phyloP scores from a whole-genome alignment of 108 stramenopile species.

The Nitzschia sp. region DNA sequence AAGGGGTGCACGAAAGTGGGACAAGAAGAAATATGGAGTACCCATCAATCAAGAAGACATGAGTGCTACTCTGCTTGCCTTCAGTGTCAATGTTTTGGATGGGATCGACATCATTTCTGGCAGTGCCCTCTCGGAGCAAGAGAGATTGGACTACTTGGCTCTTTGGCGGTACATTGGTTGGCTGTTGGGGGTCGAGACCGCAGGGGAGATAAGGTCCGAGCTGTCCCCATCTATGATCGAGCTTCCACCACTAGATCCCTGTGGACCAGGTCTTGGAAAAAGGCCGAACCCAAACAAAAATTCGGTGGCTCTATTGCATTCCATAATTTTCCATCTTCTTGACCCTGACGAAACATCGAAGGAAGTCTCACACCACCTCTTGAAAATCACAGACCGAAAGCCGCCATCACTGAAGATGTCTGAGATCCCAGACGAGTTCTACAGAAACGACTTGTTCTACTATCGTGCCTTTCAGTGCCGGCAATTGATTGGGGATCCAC shows the following conservation, averaged over 20 bases:
- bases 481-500: constrained; percentile 61
- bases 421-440: constrained; percentile 16
- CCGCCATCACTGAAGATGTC: constrained; percentile 3
- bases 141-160: constrained; percentile 74
- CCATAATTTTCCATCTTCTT: constrained; percentile 47
- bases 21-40: constrained; percentile 53
- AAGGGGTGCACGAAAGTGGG: constrained; percentile 42
- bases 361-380: constrained; percentile 66
- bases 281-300: constrained; percentile 45
- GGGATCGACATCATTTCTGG: constrained; percentile 74
- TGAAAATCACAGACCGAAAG: constrained; percentile 33
- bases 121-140: constrained; percentile 33
- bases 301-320: constrained; percentile 38
- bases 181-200: constrained; percentile 67
- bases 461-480: constrained; percentile 68
- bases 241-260: constrained; percentile 69
- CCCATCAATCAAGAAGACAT: constrained; percentile 90
- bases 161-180: constrained; percentile 87
- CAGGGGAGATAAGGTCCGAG: background rate
- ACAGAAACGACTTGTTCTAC: constrained; percentile 46
- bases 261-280: constrained; percentile 51
- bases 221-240: constrained; percentile 25
- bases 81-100: constrained; percentile 66
- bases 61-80: constrained; percentile 80
- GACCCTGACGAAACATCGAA: constrained; percentile 66